Base-by-base conservation (phyloP, 1,139 yeast genomes). In the Geotrichum europaeum region DNA sequence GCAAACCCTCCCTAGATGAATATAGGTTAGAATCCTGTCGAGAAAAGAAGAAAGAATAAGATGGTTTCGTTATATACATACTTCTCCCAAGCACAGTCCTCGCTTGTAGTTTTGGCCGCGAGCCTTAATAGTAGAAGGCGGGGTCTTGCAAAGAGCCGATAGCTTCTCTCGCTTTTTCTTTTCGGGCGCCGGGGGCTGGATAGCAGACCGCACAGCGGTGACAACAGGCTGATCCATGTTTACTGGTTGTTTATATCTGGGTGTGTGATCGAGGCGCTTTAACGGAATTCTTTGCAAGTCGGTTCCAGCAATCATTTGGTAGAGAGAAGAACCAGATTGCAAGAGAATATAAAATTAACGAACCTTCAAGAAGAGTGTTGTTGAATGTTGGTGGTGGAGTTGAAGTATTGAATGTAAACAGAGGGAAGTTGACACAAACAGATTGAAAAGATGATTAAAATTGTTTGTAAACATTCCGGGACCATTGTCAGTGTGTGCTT, bases 61-160 rank as follows among this genome's bases (percentile, higher is more conserved):
- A 43, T n/a, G 36, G 32, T 7, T 20, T 20, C 3, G 18, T 28
- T 34, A 28, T 34, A 24, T 22, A 60, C 71, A 18, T 63, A 71
- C 75, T 78, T 91, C 99, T 40, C 99, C 99, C 49, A 95, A 79
- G 68, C 92, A 91, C 63, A 81, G 81, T 2, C 98, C 98, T 72
- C 99, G 84, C 69, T 89, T 89, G 75, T 89, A 94, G 69, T 91
- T 96, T 71, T 89, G 82, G 65, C 83, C 81, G 76, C 94, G 83
- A 6, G 57, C 57, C 68, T 94, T 83, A 68, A 94, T 95, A 65
- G 90, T 83, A 20, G 96, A 87, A 47, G 98, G 97, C 3, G 98
- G 97, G 4, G 97, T 92, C 74, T 90, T 90, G 74, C 98, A 92
- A 60, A 92, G 79, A 1, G 96, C 84, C 1, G 96, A 87, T 56